A percentile compares a stretch with the other conserved stretches of the same genome.
These are phyloP conservation scores for Amaranthus hypochondriacus DNA, from an alignment of 148 eudicot species.

Conservation along the genomic window DNA sequence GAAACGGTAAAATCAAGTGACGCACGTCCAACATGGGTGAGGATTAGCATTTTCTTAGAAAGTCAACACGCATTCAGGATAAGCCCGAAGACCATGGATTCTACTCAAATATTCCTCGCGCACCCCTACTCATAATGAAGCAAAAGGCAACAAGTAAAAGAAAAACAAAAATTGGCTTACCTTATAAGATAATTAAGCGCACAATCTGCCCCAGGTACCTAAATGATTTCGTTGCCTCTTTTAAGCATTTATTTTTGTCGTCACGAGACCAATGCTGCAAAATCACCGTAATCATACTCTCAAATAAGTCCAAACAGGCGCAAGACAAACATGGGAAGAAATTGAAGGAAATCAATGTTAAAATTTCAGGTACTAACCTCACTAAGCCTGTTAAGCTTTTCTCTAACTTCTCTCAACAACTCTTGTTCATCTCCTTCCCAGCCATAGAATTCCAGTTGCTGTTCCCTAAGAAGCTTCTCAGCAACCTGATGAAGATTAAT, in stretches of 20 bases:
- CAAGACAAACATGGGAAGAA: not conserved
- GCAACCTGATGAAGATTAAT: constrained; percentile 46
- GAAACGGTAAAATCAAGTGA: not conserved
- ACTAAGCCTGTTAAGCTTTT: constrained; percentile 66
- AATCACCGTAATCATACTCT: not conserved
- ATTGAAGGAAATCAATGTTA: constrained; percentile 5
- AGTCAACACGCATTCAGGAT: not conserved
- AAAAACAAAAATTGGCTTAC: constrained; percentile 10
- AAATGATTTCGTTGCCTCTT: constrained; percentile 75
- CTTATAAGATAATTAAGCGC: constrained; percentile 63
- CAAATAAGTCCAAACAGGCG: not conserved
- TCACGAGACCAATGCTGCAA: constrained; percentile 93
- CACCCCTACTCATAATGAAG: not conserved
- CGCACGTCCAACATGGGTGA: not conserved
- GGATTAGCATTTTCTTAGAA: not conserved
- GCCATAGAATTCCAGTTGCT: constrained; percentile 56
- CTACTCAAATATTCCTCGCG: not conserved
- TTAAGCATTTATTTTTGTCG: constrained; percentile 78
- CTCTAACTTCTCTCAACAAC: constrained; percentile 60
- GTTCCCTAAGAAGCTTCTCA: constrained; percentile 51
- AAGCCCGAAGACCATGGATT: not conserved
- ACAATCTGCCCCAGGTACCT: constrained; percentile 73
- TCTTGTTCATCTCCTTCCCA: constrained; percentile 74
- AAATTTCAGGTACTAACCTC: constrained; percentile 43
- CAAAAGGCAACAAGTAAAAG: not conserved